Evolutionary conservation across 768 basidiomycete species (phyloP).

Genomic region (Hypholoma sublateritium): DNA sequence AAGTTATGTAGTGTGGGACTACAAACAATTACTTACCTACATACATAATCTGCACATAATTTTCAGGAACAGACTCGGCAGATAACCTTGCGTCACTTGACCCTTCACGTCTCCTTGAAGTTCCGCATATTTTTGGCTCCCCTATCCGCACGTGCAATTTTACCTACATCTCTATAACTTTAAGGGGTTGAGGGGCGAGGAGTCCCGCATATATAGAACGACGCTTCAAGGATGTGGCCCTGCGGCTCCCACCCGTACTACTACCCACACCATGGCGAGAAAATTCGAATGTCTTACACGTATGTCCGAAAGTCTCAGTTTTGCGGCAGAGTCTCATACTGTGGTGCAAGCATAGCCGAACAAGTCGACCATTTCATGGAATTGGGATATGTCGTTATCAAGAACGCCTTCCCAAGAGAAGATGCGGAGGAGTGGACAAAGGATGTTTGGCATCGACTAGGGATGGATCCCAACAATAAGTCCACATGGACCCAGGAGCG

Average conservation of each 20-base stretch:
- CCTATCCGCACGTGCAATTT: constrained; percentile 4
- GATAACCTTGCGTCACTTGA: constrained; percentile 32
- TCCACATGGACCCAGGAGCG: constrained; percentile 53
- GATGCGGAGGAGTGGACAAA: constrained; percentile 49
- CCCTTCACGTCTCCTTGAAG: constrained; percentile 2
- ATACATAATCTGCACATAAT: neutral
- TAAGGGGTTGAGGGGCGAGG: too few relatives aligned
- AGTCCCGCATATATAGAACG: neutral
- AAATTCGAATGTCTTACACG: constrained; percentile 39
- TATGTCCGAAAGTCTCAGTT: constrained; percentile 18
- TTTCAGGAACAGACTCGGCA: constrained; percentile 16
- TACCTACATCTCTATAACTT: too few relatives aligned
- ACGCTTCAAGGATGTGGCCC: neutral
- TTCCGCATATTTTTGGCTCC: neutral
- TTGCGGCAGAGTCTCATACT: neutral
- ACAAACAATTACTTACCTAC: neutral
- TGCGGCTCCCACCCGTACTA: neutral
- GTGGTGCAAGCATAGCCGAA: constrained; percentile 30
- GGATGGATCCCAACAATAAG: constrained; percentile 52
- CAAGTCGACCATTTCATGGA: constrained; percentile 56
- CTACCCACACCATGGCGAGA: constrained; percentile 23
- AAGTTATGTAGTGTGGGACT: too few relatives aligned
- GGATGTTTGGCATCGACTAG: constrained; percentile 52
- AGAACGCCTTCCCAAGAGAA: constrained; percentile 51
- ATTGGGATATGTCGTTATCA: constrained; percentile 53